A percentile compares a stretch with the other conserved stretches of the same genome.
Evolutionary conservation across 179 eudicot species (phyloP).

Genomic region (Silene vulgaris): DNA sequence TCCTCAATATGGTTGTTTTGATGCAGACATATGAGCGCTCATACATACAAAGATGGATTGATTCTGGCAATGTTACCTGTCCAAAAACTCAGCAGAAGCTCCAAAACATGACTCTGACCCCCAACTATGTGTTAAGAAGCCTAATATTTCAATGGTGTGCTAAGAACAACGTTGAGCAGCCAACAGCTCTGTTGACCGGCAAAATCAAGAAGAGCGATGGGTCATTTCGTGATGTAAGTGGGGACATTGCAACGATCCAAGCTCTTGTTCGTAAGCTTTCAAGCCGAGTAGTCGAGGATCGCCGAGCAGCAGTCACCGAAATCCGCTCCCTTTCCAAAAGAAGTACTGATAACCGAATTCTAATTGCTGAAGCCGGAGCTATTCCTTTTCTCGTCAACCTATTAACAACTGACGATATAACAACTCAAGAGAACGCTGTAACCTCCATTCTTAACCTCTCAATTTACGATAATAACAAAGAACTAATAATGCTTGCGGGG

Average conservation of each 20-base stretch:
- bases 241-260: slow-evolving; percentile 42
- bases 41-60: slow-evolving; percentile 50
- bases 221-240: slow-evolving; percentile 43
- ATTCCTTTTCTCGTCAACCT: slow-evolving; percentile 39
- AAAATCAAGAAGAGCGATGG: slow-evolving; percentile 47
- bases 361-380: slow-evolving; percentile 50
- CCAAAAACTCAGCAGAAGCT: slow-evolving; percentile 48
- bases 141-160: slow-evolving; percentile 44
- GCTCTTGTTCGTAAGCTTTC: slow-evolving; percentile 39
- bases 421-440: slow-evolving; percentile 46
- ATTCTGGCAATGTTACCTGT: slow-evolving; percentile 41
- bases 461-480: slow-evolving; percentile 43
- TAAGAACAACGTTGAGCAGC: slow-evolving; percentile 41
- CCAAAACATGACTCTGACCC: slow-evolving; percentile 37
- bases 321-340: slow-evolving; percentile 45
- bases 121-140: slow-evolving; percentile 42
- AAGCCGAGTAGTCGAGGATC: slow-evolving; percentile 31
- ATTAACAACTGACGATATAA: slow-evolving; percentile 34
- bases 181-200: slow-evolving; percentile 40
- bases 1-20: neutral
- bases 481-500: slow-evolving; percentile 43
- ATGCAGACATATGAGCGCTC: slow-evolving; percentile 45
- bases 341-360: slow-evolving; percentile 43
- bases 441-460: slow-evolving; percentile 46
- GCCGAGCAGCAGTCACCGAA: slow-evolving; percentile 33